Percentiles rank a stretch among this genome's conserved stretches.
phyloP scores from a whole-genome alignment of 495 filamentous ascomycete genomes.

The Acidiella bohemica region DNA sequence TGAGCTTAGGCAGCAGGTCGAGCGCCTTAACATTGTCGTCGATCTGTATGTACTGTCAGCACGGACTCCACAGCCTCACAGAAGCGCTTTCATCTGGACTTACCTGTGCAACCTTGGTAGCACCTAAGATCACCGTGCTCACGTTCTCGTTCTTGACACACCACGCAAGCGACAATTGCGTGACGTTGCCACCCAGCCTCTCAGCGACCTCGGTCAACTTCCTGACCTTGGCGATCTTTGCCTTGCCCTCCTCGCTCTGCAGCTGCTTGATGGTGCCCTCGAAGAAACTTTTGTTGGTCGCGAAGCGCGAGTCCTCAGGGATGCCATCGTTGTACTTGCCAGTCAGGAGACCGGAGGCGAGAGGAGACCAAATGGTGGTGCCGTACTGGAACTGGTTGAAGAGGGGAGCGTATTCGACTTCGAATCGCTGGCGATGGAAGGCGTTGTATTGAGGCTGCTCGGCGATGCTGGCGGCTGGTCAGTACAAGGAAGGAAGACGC shows the following conservation, averaged over 20 bases:
- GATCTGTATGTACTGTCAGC: slow-evolving; percentile 22
- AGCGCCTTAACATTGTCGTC: slow-evolving; percentile 31
- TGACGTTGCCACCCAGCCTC: slow-evolving; percentile 26
- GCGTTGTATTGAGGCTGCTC: slow-evolving; percentile 48
- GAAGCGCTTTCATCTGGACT: neutral
- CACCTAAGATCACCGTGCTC: slow-evolving; percentile 32
- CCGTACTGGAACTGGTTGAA: slow-evolving; percentile 32
- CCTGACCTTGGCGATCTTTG: slow-evolving; percentile 32
- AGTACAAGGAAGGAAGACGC: no score
- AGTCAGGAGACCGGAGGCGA: slow-evolving; percentile 31
- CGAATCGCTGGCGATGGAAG: slow-evolving; percentile 41
- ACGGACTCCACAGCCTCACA: neutral
- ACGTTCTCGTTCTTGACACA: slow-evolving; percentile 31
- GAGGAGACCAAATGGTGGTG: slow-evolving; percentile 32
- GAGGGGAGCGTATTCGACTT: slow-evolving; percentile 32
- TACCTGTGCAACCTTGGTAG: slow-evolving; percentile 9
- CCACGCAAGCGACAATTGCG: slow-evolving; percentile 30
- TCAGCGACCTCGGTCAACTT: slow-evolving; percentile 31
- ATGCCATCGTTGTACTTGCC: slow-evolving; percentile 36
- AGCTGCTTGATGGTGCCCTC: slow-evolving; percentile 24
- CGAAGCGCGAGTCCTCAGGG: slow-evolving; percentile 31
- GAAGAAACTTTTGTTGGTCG: slow-evolving; percentile 28
- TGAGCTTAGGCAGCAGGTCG: slow-evolving; percentile 28
- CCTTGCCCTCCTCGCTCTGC: slow-evolving; percentile 27
- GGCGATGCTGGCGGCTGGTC: no score